These are phyloP conservation scores for Carex parvula DNA, from an alignment of 176 grass and related monocot species.

Conservation along the genomic window DNA sequence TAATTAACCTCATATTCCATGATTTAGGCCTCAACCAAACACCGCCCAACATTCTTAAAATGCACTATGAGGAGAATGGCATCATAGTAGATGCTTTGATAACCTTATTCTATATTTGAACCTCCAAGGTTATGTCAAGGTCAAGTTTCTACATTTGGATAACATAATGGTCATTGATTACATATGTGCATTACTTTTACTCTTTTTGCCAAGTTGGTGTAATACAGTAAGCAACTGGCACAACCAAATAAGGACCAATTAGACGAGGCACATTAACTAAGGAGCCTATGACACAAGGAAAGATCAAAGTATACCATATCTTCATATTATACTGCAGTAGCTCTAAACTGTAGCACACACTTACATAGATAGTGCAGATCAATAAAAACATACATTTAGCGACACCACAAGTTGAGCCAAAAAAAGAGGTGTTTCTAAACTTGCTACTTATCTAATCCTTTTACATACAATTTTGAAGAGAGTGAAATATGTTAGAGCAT, in stretches of 20 bases:
- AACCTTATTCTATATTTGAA: neutral
- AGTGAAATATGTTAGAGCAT: neutral
- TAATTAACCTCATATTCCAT: too few relatives aligned
- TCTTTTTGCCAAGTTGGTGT: neutral
- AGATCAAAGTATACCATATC: neutral
- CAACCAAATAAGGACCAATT: neutral
- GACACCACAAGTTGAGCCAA: neutral
- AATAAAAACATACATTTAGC: neutral
- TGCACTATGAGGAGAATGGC: neutral
- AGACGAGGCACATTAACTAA: neutral
- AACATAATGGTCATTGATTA: neutral
- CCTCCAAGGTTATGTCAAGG: neutral
- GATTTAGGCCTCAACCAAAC: too few relatives aligned
- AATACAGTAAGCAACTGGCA: neutral
- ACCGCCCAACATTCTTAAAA: neutral
- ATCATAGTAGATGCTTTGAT: neutral
- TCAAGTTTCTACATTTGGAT: neutral
- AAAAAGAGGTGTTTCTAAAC: neutral
- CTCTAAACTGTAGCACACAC: neutral
- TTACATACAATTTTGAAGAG: neutral
- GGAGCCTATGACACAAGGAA: constrained; percentile 1
- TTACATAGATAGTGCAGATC: neutral
- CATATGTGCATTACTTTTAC: neutral
- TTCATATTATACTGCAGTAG: neutral
- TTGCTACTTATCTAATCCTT: neutral